phyloP scores from a whole-genome alignment of 768 basidiomycete genomes.

The Tylopilus sp. region DNA sequence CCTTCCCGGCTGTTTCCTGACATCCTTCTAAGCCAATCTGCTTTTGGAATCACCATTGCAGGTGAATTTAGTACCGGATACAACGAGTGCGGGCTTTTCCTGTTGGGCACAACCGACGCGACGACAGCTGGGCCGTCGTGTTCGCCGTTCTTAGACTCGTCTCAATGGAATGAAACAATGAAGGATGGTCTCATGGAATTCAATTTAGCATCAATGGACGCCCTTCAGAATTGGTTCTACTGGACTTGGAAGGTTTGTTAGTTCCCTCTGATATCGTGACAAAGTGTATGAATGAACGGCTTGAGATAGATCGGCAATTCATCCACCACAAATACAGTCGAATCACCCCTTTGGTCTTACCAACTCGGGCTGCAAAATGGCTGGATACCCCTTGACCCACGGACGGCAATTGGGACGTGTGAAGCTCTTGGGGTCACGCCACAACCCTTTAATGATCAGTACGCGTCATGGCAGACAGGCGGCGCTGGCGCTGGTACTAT shows the following conservation, averaged over 20 bases:
- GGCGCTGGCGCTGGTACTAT: slow-evolving; percentile 51
- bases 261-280: background rate
- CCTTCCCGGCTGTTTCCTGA: background rate
- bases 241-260: slow-evolving; percentile 70
- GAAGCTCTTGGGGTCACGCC: slow-evolving; percentile 43
- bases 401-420: slow-evolving; percentile 65
- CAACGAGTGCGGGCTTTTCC: slow-evolving; percentile 62
- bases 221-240: slow-evolving; percentile 65
- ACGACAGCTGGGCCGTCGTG: slow-evolving; percentile 32
- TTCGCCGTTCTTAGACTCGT: slow-evolving; percentile 45
- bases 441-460: slow-evolving; percentile 48
- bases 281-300: background rate
- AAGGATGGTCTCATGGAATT: slow-evolving; percentile 53
- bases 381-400: slow-evolving; percentile 76
- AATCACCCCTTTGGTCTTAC: slow-evolving; percentile 68
- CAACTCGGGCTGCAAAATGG: slow-evolving; percentile 66
- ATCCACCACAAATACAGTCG: slow-evolving; percentile 42
- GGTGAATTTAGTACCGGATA: slow-evolving; percentile 75
- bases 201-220: slow-evolving; percentile 60
- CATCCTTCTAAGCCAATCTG: slow-evolving; percentile 34
- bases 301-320: slow-evolving; percentile 52
- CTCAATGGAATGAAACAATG: slow-evolving; percentile 48
- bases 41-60: slow-evolving; percentile 68
- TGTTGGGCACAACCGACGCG: slow-evolving; percentile 33
- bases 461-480: slow-evolving; percentile 68